Base-by-base conservation (phyloP, 2,329 filamentous ascomycete genomes). In the Berkeleyomyces rouxiae region DNA sequence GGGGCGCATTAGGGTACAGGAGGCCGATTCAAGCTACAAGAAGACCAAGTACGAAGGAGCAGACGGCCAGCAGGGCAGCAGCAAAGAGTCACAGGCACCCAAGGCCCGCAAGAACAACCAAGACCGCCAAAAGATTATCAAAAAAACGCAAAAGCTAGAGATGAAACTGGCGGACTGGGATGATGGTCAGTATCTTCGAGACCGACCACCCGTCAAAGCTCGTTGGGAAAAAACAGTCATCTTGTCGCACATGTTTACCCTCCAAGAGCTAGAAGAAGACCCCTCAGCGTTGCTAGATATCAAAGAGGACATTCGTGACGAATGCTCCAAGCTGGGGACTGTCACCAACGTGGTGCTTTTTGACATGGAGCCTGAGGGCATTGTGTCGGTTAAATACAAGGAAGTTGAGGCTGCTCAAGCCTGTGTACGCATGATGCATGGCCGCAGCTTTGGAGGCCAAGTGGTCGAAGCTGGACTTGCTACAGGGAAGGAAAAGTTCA, bases 81-180 rank as follows among this genome's bases (percentile, higher is more conserved):
- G 47, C 11, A 58, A 61, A 44, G 77, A 73, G 59, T 46, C 53
- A 6, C 61, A 49, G 9, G 33, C 49, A 4, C 36, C 31, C 16
- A 59, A 53, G 31, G 77, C 76, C 64, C 76, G 77, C 62, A 77
- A 80, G 66, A 82, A 69, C 67, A 78, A 81, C 68, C 82, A 82
- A 66, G 89, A 95, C 66, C 88, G 92, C 73, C 85, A 87, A 72
- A 95, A 95, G 75, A 87, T 95, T 65, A 95, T 95, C 71, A 87
- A 85, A 73, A 91, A 91, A 73, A 92, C 89, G 0, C 88, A 96
- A 72, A 93, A 92, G 71, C 79, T 97, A 68, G 89, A 92, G 69
- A 92, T 90, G 58, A 91, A 92, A 74, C 82, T 97, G 42, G 87
- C 90, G 3, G 91, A 97, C 72, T 99, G 93, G 93, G 88, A 90